phyloP scores from a whole-genome alignment of 2,329 filamentous ascomycete genomes.

The Colletotrichum spinosum region DNA sequence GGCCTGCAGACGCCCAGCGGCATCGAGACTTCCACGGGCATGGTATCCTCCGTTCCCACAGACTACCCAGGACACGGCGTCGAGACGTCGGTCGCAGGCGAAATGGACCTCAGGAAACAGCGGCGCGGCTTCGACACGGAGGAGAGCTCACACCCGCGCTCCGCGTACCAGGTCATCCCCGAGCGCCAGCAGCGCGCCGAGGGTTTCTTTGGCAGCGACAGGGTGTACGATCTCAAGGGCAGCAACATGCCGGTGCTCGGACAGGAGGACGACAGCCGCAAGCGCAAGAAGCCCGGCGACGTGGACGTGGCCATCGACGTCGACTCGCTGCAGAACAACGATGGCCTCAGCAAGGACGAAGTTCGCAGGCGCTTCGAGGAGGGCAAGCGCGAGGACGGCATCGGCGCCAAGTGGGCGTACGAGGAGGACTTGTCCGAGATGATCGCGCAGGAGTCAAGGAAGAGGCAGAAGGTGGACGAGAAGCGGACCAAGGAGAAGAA shows the following conservation, averaged over 20 bases:
- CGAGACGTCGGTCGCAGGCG: slow-evolving; percentile 82
- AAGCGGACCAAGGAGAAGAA: slow-evolving; percentile 76
- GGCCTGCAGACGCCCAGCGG: slow-evolving; percentile 82
- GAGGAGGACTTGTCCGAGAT: slow-evolving; percentile 95
- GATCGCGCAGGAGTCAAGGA: slow-evolving; percentile 93
- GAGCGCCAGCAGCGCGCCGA: slow-evolving; percentile 87
- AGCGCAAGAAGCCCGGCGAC: slow-evolving; percentile 96
- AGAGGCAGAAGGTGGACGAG: slow-evolving; percentile 88
- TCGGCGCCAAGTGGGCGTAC: slow-evolving; percentile 76
- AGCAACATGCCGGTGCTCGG: slow-evolving; percentile 80
- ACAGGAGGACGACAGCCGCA: slow-evolving; percentile 79
- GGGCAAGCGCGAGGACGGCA: slow-evolving; percentile 73
- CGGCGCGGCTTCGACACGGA: slow-evolving; percentile 90
- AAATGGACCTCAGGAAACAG: slow-evolving; percentile 92
- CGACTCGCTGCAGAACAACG: slow-evolving; percentile 79
- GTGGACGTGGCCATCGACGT: slow-evolving; percentile 93
- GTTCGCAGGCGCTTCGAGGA: slow-evolving; percentile 83
- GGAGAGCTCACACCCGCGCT: slow-evolving; percentile 78
- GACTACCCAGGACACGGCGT: slow-evolving; percentile 78
- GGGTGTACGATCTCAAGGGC: slow-evolving; percentile 85
- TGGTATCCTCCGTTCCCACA: slow-evolving; percentile 83
- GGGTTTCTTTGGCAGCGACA: slow-evolving; percentile 96
- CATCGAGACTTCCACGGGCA: slow-evolving; percentile 83
- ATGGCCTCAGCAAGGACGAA: slow-evolving; percentile 87
- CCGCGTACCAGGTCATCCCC: slow-evolving; percentile 89